These are phyloP conservation scores for Colletotrichum orbiculare DNA, from an alignment of 2,329 filamentous ascomycete genomes.

Conservation along the genomic window DNA sequence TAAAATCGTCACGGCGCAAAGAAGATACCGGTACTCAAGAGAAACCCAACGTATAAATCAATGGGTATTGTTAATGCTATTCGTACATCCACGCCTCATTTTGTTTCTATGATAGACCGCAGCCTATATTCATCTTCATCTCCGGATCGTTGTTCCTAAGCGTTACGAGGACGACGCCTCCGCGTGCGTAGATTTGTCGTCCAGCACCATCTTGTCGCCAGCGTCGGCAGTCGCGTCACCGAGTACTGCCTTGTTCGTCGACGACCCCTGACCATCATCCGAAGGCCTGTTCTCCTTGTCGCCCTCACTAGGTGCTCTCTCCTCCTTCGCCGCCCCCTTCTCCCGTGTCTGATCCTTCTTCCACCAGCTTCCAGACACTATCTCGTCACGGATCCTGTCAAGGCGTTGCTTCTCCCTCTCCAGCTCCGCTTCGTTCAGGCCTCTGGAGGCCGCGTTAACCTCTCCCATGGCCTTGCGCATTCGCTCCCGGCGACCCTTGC, in stretches of 20 bases:
- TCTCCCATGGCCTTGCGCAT: conserved; percentile 67
- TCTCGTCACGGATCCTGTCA: conserved; percentile 43
- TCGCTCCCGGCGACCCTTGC: conserved; percentile 65
- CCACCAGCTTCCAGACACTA: conserved; percentile 47
- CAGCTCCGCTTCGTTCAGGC: conserved; percentile 34
- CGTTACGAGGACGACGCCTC: conserved; percentile 6
- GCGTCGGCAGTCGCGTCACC: conserved; percentile 5
- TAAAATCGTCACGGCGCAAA: no score
- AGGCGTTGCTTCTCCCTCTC: conserved; percentile 34
- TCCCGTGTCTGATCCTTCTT: conserved; percentile 43
- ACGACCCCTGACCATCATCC: conserved; percentile 20
- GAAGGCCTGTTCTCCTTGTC: conserved; percentile 60
- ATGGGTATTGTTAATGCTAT: conserved; percentile 36
- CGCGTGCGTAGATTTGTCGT: conserved; percentile 3
- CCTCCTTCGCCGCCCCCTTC: conserved; percentile 42
- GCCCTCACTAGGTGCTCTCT: conserved; percentile 47
- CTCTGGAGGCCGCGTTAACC: conserved; percentile 50
- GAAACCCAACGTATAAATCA: conserved; percentile 9
- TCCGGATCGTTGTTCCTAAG: not conserved
- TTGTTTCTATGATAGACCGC: conserved; percentile 7
- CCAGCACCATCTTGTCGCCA: conserved; percentile 24
- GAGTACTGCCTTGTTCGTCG: not conserved
- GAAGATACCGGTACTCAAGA: conserved; percentile 1
- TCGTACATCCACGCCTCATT: conserved; percentile 24
- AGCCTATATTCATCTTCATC: not conserved